phyloP scores from a whole-genome alignment of 768 basidiomycete genomes.

The Postia placenta region DNA sequence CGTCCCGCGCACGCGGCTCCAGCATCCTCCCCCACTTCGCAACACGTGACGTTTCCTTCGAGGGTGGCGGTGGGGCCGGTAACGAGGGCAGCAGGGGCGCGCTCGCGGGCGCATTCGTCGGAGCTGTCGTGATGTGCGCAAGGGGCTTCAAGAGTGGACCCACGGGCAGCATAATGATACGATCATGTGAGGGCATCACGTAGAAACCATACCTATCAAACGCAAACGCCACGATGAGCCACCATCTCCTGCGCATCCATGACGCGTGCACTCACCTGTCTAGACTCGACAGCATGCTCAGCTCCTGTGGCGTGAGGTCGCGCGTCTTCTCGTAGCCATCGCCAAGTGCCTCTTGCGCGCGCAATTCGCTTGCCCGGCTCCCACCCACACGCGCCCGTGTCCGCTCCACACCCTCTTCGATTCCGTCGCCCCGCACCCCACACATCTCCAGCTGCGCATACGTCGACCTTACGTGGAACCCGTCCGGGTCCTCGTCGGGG shows the following conservation, averaged over 20 bases:
- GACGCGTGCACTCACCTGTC: constrained; percentile 83
- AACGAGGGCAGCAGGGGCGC: constrained; percentile 41
- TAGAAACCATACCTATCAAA: constrained; percentile 86
- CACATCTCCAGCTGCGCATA: constrained; percentile 85
- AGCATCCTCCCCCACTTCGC: constrained; percentile 95
- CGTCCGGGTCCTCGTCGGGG: constrained; percentile 76
- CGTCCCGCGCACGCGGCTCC: constrained; percentile 56
- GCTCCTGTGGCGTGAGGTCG: constrained; percentile 68
- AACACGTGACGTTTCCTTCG: constrained; percentile 71
- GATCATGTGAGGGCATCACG: constrained; percentile 71
- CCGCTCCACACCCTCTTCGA: constrained; percentile 89
- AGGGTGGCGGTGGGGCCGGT: constrained; percentile 35
- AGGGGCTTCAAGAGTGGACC: constrained; percentile 59
- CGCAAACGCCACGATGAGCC: constrained; percentile 3
- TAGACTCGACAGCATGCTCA: constrained; percentile 65
- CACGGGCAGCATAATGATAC: constrained; percentile 66
- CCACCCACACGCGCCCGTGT: constrained; percentile 68
- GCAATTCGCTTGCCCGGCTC: constrained; percentile 52
- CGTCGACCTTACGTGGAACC: constrained; percentile 77
- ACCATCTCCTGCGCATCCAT: constrained; percentile 6
- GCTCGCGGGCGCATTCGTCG: constrained; percentile 36
- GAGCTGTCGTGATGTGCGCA: constrained; percentile 28
- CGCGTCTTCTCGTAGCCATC: constrained; percentile 56
- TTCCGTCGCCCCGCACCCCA: constrained; percentile 94
- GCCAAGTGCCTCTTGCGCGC: constrained; percentile 49